Evolutionary conservation across 768 basidiomycete genomes (phyloP).

Genomic region (Porpolomopsis calyptriformis): DNA sequence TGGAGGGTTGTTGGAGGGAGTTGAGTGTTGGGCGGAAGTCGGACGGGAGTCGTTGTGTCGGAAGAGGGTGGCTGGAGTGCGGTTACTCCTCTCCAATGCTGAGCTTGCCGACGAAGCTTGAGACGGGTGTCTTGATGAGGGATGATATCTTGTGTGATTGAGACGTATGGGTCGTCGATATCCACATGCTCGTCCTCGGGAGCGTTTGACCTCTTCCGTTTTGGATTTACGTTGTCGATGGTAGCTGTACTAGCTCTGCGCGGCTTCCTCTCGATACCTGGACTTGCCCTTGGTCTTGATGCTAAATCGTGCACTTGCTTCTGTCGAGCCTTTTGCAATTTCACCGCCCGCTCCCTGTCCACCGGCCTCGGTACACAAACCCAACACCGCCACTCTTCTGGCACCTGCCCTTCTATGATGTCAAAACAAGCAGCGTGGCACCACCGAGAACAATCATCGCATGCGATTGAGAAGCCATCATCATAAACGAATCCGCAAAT

Average conservation of each 20-base stretch:
- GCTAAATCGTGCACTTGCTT: slow-evolving; percentile 20
- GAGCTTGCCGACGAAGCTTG: slow-evolving; percentile 47
- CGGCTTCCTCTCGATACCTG: slow-evolving; percentile 23
- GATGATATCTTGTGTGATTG: slow-evolving; percentile 37
- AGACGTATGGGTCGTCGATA: slow-evolving; percentile 41
- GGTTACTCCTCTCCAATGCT: slow-evolving; percentile 59
- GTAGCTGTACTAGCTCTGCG: slow-evolving; percentile 26
- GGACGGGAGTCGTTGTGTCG: slow-evolving; percentile 14
- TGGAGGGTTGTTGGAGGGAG: slow-evolving; percentile 14
- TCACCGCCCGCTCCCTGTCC: slow-evolving; percentile 38
- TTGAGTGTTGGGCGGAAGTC: slow-evolving; percentile 9
- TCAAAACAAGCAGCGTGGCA: slow-evolving; percentile 74
- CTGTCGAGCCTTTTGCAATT: slow-evolving; percentile 32
- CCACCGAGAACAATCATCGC: slow-evolving; percentile 76
- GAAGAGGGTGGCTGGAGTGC: slow-evolving; percentile 28
- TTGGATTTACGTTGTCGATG: slow-evolving; percentile 28
- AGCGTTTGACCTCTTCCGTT: slow-evolving; percentile 17
- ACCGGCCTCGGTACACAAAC: slow-evolving; percentile 43
- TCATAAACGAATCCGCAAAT: slow-evolving; percentile 67
- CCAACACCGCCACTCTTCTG: slow-evolving; percentile 75
- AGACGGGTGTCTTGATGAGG: slow-evolving; percentile 33
- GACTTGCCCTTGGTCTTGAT: slow-evolving; percentile 17
- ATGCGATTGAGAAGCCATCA: slow-evolving; percentile 80
- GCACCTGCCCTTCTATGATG: slow-evolving; percentile 45
- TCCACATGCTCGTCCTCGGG: slow-evolving; percentile 40